Evolutionary conservation across 495 filamentous ascomycete genomes (phyloP), one percentile per base, ranked within the genome.

Genomic region (Patellaria atrata): DNA sequence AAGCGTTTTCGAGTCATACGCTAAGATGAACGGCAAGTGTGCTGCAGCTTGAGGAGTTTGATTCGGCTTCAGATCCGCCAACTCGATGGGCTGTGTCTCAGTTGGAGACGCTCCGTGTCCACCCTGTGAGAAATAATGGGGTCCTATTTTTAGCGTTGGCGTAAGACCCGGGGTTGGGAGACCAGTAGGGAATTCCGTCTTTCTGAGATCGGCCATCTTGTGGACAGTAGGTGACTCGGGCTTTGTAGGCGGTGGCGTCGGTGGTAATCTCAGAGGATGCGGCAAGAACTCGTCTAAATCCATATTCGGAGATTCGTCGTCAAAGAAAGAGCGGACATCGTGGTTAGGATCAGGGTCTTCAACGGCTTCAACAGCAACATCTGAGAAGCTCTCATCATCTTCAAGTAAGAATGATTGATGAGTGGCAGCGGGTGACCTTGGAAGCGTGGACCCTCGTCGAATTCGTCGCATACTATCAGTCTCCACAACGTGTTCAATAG

Each of bases 1-100:
- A 24, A 99, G 66, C 14, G 80, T 61, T 34, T 85, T 79, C 8
- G 86, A 89, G 54, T 91, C 83, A 44, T 89, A 93, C 0, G 85
- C 79, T 12, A 96, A 71, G 27, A 92, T 71, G 51, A 96, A 99
- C 1, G 91, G 87, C 11, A 96, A 57, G 61, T 99, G 91, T 11
- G 62, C 51, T n/a, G 62, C 47, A 15, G 52, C 44, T 15, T 32
- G 27, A 9, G 35, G 22, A 5, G 39, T 18, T 7, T 19, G 32
- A 15, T 41, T 36, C 20, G 38, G 40, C 28, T 36, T 48, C 12
- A 52, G 35, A 13, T 48, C 48, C 30, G 40, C 36, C 15, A 48
- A 30, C 21, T 48, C 45, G 22, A 48, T 48, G 10, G 48, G 26
- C 8, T n/a, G n/a, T n/a, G 38, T 18, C 26, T 45, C 40, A n/a